Base-by-base conservation (phyloP, 108 stramenopile species). In the Ochromonas danica region DNA sequence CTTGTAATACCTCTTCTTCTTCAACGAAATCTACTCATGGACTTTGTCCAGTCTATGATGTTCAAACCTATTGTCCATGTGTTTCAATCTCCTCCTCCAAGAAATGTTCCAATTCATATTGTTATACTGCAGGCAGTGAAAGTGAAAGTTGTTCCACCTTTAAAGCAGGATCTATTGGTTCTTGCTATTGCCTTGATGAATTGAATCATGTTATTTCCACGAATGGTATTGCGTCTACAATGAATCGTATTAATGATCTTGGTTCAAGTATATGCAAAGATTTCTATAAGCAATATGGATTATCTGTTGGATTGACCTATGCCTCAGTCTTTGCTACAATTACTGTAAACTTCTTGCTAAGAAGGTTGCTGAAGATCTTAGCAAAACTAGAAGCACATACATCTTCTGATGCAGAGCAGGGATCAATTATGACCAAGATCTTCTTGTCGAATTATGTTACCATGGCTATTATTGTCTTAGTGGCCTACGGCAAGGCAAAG, bases 371-470 rank as follows among this genome's bases (percentile, higher is more conserved):
- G 10, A 75, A 42, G 31, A 6, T 28, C 40, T 41, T 75, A 33
- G 40, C 72, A 41, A 42, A 39, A 6, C 40, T 28, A 6, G 72
- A 75, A 33, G 28, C n/a, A 10, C 72, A 36, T 25, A 10, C 72
- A 28, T 41, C 25, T 6, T 14, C 17, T 28, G 72, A 75, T 41
- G 40, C 6, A 33, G 72, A 75, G 72, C 72, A 75, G 27, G 45
- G 72, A 6, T 45, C 72, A 10, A 36, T 75, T 27, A 60, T 75
- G 43, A 27, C 38, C 10, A 75, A 75, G 31, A 60, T 75, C 14
- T 75, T 75, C 72, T 10, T 75, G 14, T 17, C 72, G 31, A 75
- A 45, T 41, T 75, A 75, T 36, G 31, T 25, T 6, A 75, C 28
- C 10, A 75, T 75, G 72, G 36, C 72, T 6, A 57, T 75, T 36